phyloP scores from a whole-genome alignment of 129 eudicot genomes.

The Helianthus tuberosus region DNA sequence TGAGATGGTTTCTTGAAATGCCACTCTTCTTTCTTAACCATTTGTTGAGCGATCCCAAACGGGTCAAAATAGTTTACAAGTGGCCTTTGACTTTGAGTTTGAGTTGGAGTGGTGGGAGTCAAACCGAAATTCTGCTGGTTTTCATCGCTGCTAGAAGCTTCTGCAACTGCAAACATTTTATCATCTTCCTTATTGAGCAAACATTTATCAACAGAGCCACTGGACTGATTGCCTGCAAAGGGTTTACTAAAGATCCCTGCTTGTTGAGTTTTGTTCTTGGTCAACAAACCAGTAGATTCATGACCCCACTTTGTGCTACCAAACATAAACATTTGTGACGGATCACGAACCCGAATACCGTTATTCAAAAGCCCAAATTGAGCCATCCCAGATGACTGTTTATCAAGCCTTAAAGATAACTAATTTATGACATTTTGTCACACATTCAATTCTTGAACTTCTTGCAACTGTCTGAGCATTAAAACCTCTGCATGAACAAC shows the following conservation, averaged over 20 bases:
- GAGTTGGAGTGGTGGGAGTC: constrained; percentile 27
- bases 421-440: constrained; percentile 47
- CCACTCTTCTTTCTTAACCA: constrained; percentile 27
- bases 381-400: constrained; percentile 34
- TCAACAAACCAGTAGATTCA: constrained; percentile 37
- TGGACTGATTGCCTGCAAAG: neutral
- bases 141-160: constrained; percentile 57
- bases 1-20: constrained; percentile 9
- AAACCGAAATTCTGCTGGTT: constrained; percentile 35
- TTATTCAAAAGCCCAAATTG: constrained; percentile 35
- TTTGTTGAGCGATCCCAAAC: constrained; percentile 29
- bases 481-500: constrained; percentile 52
- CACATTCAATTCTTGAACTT: constrained; percentile 50
- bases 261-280: constrained; percentile 34
- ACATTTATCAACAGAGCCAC: constrained; percentile 19
- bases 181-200: constrained; percentile 40
- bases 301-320: constrained; percentile 41
- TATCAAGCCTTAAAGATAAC: constrained; percentile 31
- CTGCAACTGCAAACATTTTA: constrained; percentile 63
- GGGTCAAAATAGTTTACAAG: constrained; percentile 31
- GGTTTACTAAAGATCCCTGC: constrained; percentile 19
- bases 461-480: constrained; percentile 65
- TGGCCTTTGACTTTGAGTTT: constrained; percentile 25
- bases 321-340: constrained; percentile 54
- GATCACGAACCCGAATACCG: constrained; percentile 52